Percentiles rank a stretch among this genome's conserved stretches.
These are phyloP conservation scores for Lasiodiplodia sp. DNA, from an alignment of 2,329 filamentous ascomycete genomes.

Conservation along the genomic window DNA sequence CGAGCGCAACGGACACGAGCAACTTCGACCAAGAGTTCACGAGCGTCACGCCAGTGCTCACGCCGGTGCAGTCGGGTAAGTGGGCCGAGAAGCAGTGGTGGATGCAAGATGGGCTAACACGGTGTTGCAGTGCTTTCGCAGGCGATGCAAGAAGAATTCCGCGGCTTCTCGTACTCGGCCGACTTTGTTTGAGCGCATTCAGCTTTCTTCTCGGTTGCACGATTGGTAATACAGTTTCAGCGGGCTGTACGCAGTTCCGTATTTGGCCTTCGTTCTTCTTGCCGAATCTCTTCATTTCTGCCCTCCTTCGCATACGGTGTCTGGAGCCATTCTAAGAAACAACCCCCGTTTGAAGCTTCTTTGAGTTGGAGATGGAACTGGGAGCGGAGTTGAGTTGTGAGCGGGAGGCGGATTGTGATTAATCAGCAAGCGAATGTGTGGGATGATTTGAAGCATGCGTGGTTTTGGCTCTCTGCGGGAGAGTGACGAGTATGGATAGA, in stretches of 20 bases:
- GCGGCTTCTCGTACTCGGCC: conserved; percentile 95
- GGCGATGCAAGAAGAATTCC: conserved; percentile 99
- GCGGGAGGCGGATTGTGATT: conserved; percentile 12
- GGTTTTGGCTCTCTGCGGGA: neutral
- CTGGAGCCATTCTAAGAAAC: conserved; percentile 26
- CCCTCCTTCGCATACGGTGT: conserved; percentile 23
- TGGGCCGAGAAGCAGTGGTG: conserved; percentile 33
- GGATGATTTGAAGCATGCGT: neutral
- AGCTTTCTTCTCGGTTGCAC: conserved; percentile 1
- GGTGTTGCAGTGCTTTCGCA: conserved; percentile 80
- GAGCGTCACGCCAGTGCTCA: conserved; percentile 95
- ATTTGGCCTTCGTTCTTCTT: conserved; percentile 25
- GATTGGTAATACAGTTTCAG: conserved; percentile 23
- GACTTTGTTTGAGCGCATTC: conserved; percentile 69
- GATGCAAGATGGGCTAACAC: conserved; percentile 35
- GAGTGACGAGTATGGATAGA: conserved; percentile 28
- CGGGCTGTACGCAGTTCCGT: neutral
- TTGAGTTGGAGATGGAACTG: neutral
- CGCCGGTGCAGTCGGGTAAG: conserved; percentile 95
- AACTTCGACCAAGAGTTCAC: conserved; percentile 99
- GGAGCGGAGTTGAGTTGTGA: neutral
- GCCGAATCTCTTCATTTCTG: conserved; percentile 9
- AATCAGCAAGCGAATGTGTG: conserved; percentile 16
- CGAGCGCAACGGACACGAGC: conserved; percentile 95
- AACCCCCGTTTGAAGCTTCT: conserved; percentile 19